phyloP scores from a whole-genome alignment of 2,329 filamentous ascomycete species.

The Colletotrichum viniferum region DNA sequence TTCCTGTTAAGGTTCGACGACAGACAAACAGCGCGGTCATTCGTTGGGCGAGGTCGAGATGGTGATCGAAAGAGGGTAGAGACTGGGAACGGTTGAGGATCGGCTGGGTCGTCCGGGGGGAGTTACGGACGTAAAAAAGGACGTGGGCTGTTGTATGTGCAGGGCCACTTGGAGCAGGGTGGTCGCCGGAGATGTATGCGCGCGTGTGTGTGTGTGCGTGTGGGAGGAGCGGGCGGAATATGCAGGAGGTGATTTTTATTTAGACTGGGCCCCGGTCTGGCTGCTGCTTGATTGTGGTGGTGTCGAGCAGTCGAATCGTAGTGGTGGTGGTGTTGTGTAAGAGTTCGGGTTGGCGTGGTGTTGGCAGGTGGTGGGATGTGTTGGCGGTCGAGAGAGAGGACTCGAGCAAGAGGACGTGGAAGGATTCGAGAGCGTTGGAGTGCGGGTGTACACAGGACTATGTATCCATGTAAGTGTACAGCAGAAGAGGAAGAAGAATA shows the following conservation, averaged over 20 bases:
- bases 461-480: conserved; percentile 15
- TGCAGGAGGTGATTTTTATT: conserved; percentile 8
- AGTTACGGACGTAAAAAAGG: conserved; percentile 23
- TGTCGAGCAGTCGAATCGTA: not conserved
- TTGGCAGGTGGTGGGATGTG: not conserved
- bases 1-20: conserved; percentile 3
- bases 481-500: not conserved
- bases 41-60: not conserved
- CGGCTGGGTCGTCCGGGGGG: conserved; percentile 6
- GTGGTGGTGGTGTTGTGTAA: not conserved
- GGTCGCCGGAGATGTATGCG: not conserved
- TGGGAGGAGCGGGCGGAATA: conserved; percentile 8
- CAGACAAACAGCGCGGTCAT: conserved; percentile 6
- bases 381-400: not conserved
- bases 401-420: not conserved
- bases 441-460: conserved; percentile 4
- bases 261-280: not conserved
- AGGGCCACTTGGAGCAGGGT: not conserved
- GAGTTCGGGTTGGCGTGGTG: not conserved
- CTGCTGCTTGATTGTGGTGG: not conserved
- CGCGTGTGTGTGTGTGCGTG: not conserved
- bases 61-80: not conserved
- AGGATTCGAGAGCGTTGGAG: not conserved
- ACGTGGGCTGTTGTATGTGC: conserved; percentile 9
- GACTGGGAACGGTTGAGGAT: conserved; percentile 10